phyloP scores from a whole-genome alignment of 108 stramenopile genomes.

The Seminavis robusta region DNA sequence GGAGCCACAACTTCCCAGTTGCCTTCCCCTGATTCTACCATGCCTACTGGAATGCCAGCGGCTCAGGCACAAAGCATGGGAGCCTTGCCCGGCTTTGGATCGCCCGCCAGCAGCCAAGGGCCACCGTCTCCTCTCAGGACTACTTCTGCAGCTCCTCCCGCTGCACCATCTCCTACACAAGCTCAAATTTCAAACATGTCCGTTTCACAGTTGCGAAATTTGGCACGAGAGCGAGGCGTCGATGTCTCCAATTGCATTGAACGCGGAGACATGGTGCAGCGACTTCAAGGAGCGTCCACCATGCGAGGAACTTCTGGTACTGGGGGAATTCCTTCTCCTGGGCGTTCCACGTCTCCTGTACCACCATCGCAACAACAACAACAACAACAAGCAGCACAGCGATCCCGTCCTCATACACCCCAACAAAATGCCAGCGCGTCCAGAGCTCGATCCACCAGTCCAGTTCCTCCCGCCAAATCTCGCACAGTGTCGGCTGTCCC shows the following conservation, averaged over 20 bases:
- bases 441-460: no score
- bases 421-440: no score
- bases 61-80: background rate
- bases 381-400: slow-evolving; percentile 7
- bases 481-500: background rate
- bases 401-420: background rate
- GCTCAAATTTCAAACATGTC: no score
- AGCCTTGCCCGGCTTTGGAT: background rate
- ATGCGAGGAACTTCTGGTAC: no score
- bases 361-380: slow-evolving; percentile 10
- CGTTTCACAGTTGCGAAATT: no score
- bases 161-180: no score
- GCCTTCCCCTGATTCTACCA: background rate
- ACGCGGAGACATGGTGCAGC: no score
- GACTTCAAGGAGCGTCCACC: no score
- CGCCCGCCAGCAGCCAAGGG: background rate
- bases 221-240: no score
- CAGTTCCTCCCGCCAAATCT: background rate
- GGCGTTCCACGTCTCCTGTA: background rate
- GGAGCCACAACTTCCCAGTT: background rate
- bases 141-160: no score
- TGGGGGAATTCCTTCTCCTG: background rate
- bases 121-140: background rate
- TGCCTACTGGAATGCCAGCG: background rate
- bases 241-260: no score